Base-by-base conservation (phyloP, 2,329 filamentous ascomycete genomes). In the Venturia nashicola region DNA sequence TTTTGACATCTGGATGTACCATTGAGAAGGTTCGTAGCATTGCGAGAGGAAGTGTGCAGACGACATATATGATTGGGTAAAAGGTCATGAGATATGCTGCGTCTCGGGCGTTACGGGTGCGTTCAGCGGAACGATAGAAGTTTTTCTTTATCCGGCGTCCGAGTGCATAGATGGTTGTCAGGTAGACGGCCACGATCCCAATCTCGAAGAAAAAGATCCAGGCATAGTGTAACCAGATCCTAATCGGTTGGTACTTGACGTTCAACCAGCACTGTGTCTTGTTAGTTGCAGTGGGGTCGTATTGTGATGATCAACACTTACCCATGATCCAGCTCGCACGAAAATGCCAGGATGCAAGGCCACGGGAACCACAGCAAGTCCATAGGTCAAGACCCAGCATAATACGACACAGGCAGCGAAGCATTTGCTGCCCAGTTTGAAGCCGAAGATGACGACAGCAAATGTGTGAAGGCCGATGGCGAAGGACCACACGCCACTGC, bases 11-110 rank as follows among this genome's bases (percentile, higher is more conserved):
- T 18, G 23, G 34, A 0, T 82, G 81, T 0, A 82, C 79, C 81
- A 89, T 86, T 23, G 80, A 80, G 18, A 81, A 80, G 69, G 89
- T 85, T 65, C 86, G 82, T 16, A 85, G 84, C 0, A 83, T 78
- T 5, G 86, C 85, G 0, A 90, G 77, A 0, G 87, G 87, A 0
- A 86, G 78, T 0, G 86, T 89, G 70, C 86, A 87, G n/a, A 87
- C 68, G 7, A 88, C 79, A 71, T 89, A 89, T 67, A 89, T 85
- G 67, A 86, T 70, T 0, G 87, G 87, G 66, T 90, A 90, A 8
- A 87, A 77, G 39, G 88, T 76, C 81, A 83, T 83, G 66, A 88
- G 84, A 9, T 83, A 76, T 6, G 79, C 74, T 54, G 80, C 77
- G n/a, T 72, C 73, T 44, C 70, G 68, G 34, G 73, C 69, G 55